These are phyloP conservation scores for Fraxinus quadrangulata DNA, from an alignment of 257 asterid genomes.

Conservation along the genomic window DNA sequence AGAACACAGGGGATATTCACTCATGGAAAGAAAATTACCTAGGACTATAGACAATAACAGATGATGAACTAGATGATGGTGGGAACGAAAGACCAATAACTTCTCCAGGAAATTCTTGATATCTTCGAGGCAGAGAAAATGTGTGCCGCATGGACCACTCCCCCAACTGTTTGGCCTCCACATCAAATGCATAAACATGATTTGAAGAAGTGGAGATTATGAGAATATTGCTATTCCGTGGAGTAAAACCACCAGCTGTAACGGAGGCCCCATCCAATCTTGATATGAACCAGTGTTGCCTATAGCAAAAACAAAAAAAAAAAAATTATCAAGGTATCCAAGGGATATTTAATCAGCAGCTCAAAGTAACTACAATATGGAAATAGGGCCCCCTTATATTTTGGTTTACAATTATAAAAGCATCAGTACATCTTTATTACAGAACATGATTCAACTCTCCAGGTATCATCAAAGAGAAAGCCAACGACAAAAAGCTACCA, in stretches of 20 bases:
- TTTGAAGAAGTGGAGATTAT: slow-evolving; percentile 86
- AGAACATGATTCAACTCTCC: not conserved
- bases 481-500: not conserved
- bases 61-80: slow-evolving; percentile 67
- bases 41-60: slow-evolving; percentile 86
- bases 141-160: slow-evolving; percentile 88
- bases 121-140: slow-evolving; percentile 76
- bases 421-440: not conserved
- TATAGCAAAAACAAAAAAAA: slow-evolving; percentile 25
- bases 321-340: not conserved
- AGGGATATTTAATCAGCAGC: not conserved
- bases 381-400: not conserved
- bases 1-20: not conserved
- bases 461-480: not conserved
- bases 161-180: slow-evolving; percentile 91
- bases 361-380: not conserved
- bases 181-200: slow-evolving; percentile 90
- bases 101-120: slow-evolving; percentile 98
- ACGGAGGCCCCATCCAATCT: slow-evolving; percentile 94
- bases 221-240: slow-evolving; percentile 72
- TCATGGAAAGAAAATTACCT: slow-evolving; percentile 48
- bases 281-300: slow-evolving; percentile 98
- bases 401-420: not conserved
- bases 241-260: slow-evolving; percentile 89
- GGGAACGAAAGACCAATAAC: slow-evolving; percentile 91